phyloP scores from a whole-genome alignment of 2,329 filamentous ascomycete genomes.

The Sporothrix pallida region DNA sequence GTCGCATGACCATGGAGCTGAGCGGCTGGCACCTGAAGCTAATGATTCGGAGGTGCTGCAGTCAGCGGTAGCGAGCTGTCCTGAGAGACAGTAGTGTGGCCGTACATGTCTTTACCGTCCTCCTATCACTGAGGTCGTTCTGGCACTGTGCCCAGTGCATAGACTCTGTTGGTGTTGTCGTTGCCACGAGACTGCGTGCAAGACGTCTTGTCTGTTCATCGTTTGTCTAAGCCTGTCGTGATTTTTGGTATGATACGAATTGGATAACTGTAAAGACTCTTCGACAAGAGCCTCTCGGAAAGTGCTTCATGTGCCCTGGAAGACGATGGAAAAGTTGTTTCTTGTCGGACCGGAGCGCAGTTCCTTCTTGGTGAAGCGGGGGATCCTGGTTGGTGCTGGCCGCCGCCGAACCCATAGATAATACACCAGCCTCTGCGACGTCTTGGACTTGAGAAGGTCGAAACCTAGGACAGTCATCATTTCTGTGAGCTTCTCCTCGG shows the following conservation, averaged over 20 bases:
- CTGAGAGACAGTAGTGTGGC: not conserved
- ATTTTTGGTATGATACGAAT: no score
- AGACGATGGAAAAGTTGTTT: slow-evolving; percentile 89
- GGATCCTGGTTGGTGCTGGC: slow-evolving; percentile 36
- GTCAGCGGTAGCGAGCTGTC: not conserved
- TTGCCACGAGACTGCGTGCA: not conserved
- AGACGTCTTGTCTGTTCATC: no score
- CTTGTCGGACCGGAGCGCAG: slow-evolving; percentile 74
- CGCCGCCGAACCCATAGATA: slow-evolving; percentile 74
- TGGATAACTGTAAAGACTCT: not conserved
- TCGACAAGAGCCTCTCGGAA: not conserved
- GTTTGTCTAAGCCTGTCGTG: no score
- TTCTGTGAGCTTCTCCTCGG: slow-evolving; percentile 67
- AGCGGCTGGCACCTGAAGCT: not conserved
- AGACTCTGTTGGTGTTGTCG: no score
- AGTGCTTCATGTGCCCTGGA: slow-evolving; percentile 50
- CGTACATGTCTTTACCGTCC: not conserved
- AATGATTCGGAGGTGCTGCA: not conserved
- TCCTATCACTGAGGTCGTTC: no score
- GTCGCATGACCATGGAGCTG: not conserved
- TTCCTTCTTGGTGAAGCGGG: slow-evolving; percentile 72
- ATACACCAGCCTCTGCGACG: slow-evolving; percentile 83
- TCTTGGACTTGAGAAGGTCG: slow-evolving; percentile 66
- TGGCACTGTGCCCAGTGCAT: no score
- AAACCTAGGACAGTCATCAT: slow-evolving; percentile 85